Conservation (phyloP, 495 filamentous ascomycete genomes). For the Hypomontagnella monticulosa region DNA sequence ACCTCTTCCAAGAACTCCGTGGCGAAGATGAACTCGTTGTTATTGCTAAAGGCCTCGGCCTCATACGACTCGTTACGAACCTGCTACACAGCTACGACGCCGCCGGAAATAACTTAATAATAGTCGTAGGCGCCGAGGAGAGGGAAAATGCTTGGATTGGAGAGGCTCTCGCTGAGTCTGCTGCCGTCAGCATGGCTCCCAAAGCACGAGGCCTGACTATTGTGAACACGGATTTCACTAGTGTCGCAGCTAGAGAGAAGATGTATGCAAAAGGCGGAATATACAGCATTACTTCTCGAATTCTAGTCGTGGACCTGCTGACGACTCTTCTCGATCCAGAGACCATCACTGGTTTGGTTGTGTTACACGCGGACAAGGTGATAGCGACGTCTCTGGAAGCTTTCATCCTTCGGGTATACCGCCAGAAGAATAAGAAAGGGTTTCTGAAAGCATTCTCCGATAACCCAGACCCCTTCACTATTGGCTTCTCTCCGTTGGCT, state of each 20-base stretch:
- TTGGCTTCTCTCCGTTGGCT: constrained; percentile 86
- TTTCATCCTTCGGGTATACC: constrained; percentile 92
- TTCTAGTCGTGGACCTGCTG: constrained; percentile 90
- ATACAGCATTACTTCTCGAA: constrained; percentile 95
- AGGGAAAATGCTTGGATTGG: constrained; percentile 95
- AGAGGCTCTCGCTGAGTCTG: constrained; percentile 92
- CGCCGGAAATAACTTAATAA: constrained; percentile 88
- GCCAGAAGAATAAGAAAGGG: constrained; percentile 89
- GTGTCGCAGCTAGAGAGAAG: constrained; percentile 84
- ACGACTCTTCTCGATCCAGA: constrained; percentile 84
- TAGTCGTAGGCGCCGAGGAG: constrained; percentile 91
- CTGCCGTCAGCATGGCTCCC: constrained; percentile 77
- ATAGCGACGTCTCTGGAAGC: constrained; percentile 91
- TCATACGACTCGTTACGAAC: constrained; percentile 90
- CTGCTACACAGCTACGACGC: constrained; percentile 96
- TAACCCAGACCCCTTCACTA: constrained; percentile 89
- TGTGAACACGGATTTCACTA: constrained; percentile 94
- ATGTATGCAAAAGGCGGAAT: constrained; percentile 90
- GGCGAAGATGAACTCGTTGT: constrained; percentile 93
- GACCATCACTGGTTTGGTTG: constrained; percentile 85
- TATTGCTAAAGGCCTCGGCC: constrained; percentile 88
- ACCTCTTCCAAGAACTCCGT: constrained; percentile 89
- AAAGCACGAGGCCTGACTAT: constrained; percentile 85
- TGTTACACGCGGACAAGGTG: constrained; percentile 89
- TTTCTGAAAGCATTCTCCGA: constrained; percentile 98